Conservation (phyloP, 2,329 filamentous ascomycete species). For the Aspergillus carbonarius region DNA sequence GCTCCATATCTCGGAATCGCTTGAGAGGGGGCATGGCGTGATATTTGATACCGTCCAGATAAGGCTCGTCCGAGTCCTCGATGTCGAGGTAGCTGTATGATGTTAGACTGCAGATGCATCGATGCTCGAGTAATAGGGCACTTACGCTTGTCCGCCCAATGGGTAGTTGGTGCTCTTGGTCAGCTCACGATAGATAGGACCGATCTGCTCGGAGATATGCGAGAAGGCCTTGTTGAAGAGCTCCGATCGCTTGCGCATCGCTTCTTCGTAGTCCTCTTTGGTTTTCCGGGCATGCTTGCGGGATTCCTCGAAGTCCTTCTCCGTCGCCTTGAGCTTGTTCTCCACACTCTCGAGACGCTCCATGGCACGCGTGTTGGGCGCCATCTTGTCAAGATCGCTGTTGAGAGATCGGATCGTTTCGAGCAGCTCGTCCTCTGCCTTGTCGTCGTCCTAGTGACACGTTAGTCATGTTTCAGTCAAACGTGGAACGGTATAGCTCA, state of each 20-base stretch:
- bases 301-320: constrained; percentile 85
- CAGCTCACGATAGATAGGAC: constrained; percentile 89
- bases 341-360: constrained; percentile 87
- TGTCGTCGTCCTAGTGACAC: constrained; percentile 60
- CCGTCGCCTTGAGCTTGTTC: constrained; percentile 75
- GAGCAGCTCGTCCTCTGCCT: constrained; percentile 71
- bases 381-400: constrained; percentile 84
- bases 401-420: constrained; percentile 75
- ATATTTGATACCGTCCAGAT: constrained; percentile 94
- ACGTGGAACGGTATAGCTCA: constrained; percentile 43
- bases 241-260: constrained; percentile 80
- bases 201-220: constrained; percentile 94
- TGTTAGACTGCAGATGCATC: background rate
- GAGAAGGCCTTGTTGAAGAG: constrained; percentile 93
- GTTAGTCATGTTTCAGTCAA: constrained; percentile 8
- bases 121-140: background rate
- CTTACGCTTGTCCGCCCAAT: constrained; percentile 72
- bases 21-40: constrained; percentile 98
- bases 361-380: constrained; percentile 94
- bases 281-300: constrained; percentile 71
- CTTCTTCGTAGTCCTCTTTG: constrained; percentile 77
- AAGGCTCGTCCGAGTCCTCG: constrained; percentile 94
- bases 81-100: constrained; percentile 73
- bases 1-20: constrained; percentile 98
- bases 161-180: constrained; percentile 89